Base-by-base conservation (phyloP, 1,284 basidiomycete genomes). In the Dichomitus squalens region DNA sequence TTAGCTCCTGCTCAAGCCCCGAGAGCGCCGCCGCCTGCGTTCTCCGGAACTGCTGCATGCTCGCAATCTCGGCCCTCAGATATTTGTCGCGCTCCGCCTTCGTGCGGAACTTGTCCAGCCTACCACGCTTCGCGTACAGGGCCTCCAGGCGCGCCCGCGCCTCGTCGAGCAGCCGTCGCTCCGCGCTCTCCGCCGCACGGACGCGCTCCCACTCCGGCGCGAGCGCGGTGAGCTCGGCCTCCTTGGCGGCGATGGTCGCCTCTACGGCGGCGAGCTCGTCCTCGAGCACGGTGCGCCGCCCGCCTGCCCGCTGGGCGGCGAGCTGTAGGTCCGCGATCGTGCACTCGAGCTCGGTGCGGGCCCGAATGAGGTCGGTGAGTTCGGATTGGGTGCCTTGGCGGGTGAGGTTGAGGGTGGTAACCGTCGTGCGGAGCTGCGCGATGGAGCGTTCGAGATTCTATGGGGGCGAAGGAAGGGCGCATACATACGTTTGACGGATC, bases 101-200 rank as follows among this genome's bases (percentile, higher is more conserved):
- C 12, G 90, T 92, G n/a, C 84, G 77, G 77, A 96, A 98, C 65
- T 91, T 92, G 51, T 87, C 84, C 25, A 90, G 79, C 27, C 96
- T 89, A 1, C 94, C 94, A 70, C 93, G 93, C 70, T 97, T 97
- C 7, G 91, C 87, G 68, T 90, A 93, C 1, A 98, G 76, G 0
- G 88, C 85, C 1, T 83, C 79, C 3, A 97, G 76, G 49, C 80
- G 81, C 0, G 90, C 86, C 49, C 83, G 83, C 0, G 86, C 86
- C 39, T 87, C 84, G 60, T 95, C 93, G 62, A 96, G 80, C 23
- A 76, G 81, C 53, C 86, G 80, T 70, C 87, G 88, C 69, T 90
- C 86, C n/a, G 79, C 77, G 20, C 76, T 75, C 69, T 95, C 92
- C 40, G 77, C 75, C 0, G 73, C 64, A 43, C 84, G 75, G 57